Evolutionary conservation across 495 filamentous ascomycete species (phyloP), one percentile per base, ranked within the genome.

Genomic region (Aspergillus hancockii): DNA sequence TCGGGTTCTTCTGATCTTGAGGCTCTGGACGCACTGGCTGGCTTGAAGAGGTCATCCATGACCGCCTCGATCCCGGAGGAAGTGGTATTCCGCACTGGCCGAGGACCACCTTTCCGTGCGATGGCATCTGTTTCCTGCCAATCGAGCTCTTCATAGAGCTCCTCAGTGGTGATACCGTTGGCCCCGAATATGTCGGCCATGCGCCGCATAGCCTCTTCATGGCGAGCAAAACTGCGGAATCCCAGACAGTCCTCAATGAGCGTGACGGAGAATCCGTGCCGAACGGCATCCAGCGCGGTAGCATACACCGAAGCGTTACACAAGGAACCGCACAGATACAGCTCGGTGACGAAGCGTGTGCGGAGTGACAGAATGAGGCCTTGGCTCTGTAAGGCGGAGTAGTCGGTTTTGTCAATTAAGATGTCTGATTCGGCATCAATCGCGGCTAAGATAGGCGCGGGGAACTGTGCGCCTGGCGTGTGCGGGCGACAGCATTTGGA

Each of bases 251-350:
- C 92, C 49, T 93, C 89, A 28, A 98, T 76, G 13, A 98, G 74
- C 6, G 88, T 92, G 57, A 97, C 90, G 23, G 85, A 82, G 63
- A 94, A 88, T 13, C 94, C 94, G 69, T 96, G 88, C 16, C 85
- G 84, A 0, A 90, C 93, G 2, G 94, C 94, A 66, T 97, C 94
- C 49, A 96, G 76, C 22, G 92, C 93, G 2, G 94, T 98, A 9
- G 94, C 94, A 66, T 92, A 94, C 30, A 98, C 86, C 22, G 92
- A 92, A 30, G 91, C 79, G 69, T 97, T 97, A 14, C 90, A 92
- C 36, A 93, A 76, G n/a, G 89, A 84, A 13, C 94, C 94, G 64
- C 92, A 96, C 6, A 98, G 81, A 67, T 90, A 97, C n/a, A 98
- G 72, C 65, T 97, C 89, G 1, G 92, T 97, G 45, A 97, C 83